A percentile compares a stretch with the other conserved stretches of the same genome.
Evolutionary conservation across 768 basidiomycete genomes (phyloP).

Genomic region (Pholiota molesta): DNA sequence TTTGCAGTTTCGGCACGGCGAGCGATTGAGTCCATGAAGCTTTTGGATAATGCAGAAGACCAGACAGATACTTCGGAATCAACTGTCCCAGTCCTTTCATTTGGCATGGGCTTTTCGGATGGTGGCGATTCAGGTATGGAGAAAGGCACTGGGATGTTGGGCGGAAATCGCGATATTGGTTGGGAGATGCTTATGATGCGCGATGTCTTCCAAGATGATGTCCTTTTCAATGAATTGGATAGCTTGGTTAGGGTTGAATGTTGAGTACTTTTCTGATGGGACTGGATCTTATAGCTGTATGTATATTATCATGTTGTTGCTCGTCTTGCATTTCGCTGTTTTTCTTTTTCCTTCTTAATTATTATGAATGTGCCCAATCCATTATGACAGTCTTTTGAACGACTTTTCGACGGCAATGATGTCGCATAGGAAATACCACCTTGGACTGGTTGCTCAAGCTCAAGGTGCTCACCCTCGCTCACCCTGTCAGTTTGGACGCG

Average conservation of each 20-base stretch:
- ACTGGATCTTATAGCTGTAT: slow-evolving; percentile 22
- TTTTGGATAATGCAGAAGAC: slow-evolving; percentile 77
- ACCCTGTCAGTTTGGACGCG: no score
- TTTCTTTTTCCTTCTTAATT: slow-evolving; percentile 8
- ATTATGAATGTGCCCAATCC: neutral
- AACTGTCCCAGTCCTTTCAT: slow-evolving; percentile 63
- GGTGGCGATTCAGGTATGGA: slow-evolving; percentile 66
- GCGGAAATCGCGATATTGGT: slow-evolving; percentile 69
- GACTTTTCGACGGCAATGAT: neutral
- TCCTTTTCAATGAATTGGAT: slow-evolving; percentile 79
- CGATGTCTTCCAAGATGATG: slow-evolving; percentile 62
- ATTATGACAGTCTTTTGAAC: no score
- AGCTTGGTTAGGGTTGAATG: slow-evolving; percentile 75
- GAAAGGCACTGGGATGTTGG: slow-evolving; percentile 75
- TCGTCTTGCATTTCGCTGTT: slow-evolving; percentile 17
- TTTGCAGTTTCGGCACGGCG: slow-evolving; percentile 63
- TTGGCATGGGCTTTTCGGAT: slow-evolving; percentile 88
- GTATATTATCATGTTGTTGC: slow-evolving; percentile 24
- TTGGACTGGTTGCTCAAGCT: no score
- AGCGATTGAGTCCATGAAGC: slow-evolving; percentile 76
- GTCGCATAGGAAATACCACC: no score
- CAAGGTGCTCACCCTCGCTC: no score
- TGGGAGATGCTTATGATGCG: slow-evolving; percentile 74
- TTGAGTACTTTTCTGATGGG: slow-evolving; percentile 33
- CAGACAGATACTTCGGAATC: slow-evolving; percentile 70